These are phyloP conservation scores for Penicillium lividum DNA, from an alignment of 495 filamentous ascomycete species.

Conservation along the genomic window DNA sequence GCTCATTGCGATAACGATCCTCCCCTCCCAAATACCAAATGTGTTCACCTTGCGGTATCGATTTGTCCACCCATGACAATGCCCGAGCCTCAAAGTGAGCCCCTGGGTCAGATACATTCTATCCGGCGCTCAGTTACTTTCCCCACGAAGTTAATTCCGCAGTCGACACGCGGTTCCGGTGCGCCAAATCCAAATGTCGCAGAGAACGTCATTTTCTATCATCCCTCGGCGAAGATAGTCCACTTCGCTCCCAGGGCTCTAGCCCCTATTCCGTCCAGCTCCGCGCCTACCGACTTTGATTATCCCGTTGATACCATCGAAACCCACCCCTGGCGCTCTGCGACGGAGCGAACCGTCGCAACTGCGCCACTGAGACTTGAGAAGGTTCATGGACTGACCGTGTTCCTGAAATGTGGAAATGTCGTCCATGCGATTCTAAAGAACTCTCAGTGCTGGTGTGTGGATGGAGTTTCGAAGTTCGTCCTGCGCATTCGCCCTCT, in stretches of 20 bases:
- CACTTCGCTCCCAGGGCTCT: slow-evolving; percentile 55
- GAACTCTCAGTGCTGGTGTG: slow-evolving; percentile 90
- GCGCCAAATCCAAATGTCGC: slow-evolving; percentile 35
- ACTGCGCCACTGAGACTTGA: slow-evolving; percentile 79
- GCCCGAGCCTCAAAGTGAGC: slow-evolving; percentile 40
- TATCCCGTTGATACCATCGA: slow-evolving; percentile 45
- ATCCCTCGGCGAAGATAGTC: slow-evolving; percentile 65
- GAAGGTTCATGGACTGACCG: slow-evolving; percentile 74
- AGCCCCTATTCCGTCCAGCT: slow-evolving; percentile 43
- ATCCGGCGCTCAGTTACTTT: slow-evolving; percentile 61
- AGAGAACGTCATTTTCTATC: slow-evolving; percentile 71
- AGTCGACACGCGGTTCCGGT: slow-evolving; percentile 35
- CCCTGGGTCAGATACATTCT: slow-evolving; percentile 36
- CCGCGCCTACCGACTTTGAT: slow-evolving; percentile 47
- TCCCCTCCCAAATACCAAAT: background rate
- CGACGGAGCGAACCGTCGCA: slow-evolving; percentile 79
- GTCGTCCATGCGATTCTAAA: slow-evolving; percentile 81
- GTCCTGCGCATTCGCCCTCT: slow-evolving; percentile 76
- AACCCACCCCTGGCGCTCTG: slow-evolving; percentile 71
- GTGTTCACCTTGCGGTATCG: slow-evolving; percentile 4
- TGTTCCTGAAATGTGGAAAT: slow-evolving; percentile 80
- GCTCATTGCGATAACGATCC: background rate
- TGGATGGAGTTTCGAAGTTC: slow-evolving; percentile 80
- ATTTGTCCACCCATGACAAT: slow-evolving; percentile 23
- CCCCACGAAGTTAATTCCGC: slow-evolving; percentile 50